A percentile compares a stretch with the other conserved stretches of the same genome.
Conservation (phyloP, 1,284 basidiomycete species). For the Malassezia dermatis region DNA sequence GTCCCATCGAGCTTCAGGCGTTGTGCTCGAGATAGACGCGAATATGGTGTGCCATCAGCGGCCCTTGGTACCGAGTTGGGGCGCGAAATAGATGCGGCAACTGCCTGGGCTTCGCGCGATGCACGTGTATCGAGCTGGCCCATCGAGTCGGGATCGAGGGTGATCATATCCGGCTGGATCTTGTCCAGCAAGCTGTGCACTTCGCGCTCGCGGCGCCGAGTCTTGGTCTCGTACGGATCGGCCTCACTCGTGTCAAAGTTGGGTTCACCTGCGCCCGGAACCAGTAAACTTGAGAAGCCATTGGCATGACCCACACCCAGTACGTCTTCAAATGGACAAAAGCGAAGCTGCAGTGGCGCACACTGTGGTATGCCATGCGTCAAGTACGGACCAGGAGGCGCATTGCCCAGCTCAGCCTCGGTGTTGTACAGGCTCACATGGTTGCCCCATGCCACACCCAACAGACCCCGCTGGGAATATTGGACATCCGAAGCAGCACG, state of each 20-base stretch:
- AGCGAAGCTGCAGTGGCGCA: constrained; percentile 60
- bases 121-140: constrained; percentile 60
- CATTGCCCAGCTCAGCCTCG: constrained; percentile 23
- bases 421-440: constrained; percentile 60
- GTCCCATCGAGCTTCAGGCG: constrained; percentile 23
- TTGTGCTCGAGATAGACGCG: constrained; percentile 34
- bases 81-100: neutral
- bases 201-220: constrained; percentile 74
- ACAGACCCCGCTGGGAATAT: constrained; percentile 61
- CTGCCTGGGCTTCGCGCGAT: constrained; percentile 53
- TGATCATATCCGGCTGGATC: constrained; percentile 88
- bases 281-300: constrained; percentile 73
- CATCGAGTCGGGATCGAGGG: constrained; percentile 68
- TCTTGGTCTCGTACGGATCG: constrained; percentile 84
- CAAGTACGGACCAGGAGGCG: constrained; percentile 53
- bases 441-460: constrained; percentile 69
- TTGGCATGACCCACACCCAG: constrained; percentile 62
- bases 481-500: constrained; percentile 47
- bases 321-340: constrained; percentile 81
- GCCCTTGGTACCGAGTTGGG: constrained; percentile 18
- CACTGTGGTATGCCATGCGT: constrained; percentile 46
- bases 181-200: constrained; percentile 84
- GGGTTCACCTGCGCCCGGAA: constrained; percentile 84
- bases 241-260: constrained; percentile 89
- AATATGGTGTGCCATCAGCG: constrained; percentile 39